phyloP scores from a whole-genome alignment of 345 rosid species.

The Crucihimalaya himalaica region DNA sequence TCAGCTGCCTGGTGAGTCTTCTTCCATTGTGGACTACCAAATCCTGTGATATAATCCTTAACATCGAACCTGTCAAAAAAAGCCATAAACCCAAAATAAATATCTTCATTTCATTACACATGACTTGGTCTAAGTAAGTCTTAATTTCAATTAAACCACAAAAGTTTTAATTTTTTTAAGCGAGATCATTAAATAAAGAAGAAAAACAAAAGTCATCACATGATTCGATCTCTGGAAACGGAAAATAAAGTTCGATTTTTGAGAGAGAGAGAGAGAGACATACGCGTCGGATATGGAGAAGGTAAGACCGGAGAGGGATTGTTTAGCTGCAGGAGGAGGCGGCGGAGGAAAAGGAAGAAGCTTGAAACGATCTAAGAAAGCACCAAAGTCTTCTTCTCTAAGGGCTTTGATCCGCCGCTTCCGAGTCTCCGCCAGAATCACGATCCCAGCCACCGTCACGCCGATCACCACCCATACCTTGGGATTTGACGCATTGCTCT shows the following conservation, averaged over 20 bases:
- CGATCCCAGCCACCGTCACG: conserved; percentile 72
- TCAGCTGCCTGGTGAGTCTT: conserved; percentile 73
- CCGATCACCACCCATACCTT: conserved; percentile 81
- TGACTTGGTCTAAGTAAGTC: conserved; percentile 9
- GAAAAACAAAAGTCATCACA: background rate
- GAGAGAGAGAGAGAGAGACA: conserved; percentile 5
- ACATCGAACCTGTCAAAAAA: conserved; percentile 67
- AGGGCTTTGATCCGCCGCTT: conserved; percentile 56
- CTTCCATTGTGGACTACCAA: conserved; percentile 84
- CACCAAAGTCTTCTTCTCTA: conserved; percentile 65
- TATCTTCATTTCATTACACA: background rate
- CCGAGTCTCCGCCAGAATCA: conserved; percentile 65
- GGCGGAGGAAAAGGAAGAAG: conserved; percentile 78
- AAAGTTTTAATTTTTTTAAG: conserved; percentile 1
- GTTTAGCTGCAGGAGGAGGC: conserved; percentile 86
- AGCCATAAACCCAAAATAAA: background rate
- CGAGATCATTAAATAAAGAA: background rate
- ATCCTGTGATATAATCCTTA: conserved; percentile 74
- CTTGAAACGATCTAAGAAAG: conserved; percentile 71
- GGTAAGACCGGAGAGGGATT: conserved; percentile 65
- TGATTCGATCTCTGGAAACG: background rate
- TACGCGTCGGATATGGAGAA: conserved; percentile 84
- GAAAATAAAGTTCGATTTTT: background rate
- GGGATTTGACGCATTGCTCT: conserved; percentile 56
- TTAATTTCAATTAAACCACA: background rate